Percentiles rank a stretch among this genome's conserved stretches.
phyloP scores from a whole-genome alignment of 2,329 filamentous ascomycete species.

The Aspergillus sp. region DNA sequence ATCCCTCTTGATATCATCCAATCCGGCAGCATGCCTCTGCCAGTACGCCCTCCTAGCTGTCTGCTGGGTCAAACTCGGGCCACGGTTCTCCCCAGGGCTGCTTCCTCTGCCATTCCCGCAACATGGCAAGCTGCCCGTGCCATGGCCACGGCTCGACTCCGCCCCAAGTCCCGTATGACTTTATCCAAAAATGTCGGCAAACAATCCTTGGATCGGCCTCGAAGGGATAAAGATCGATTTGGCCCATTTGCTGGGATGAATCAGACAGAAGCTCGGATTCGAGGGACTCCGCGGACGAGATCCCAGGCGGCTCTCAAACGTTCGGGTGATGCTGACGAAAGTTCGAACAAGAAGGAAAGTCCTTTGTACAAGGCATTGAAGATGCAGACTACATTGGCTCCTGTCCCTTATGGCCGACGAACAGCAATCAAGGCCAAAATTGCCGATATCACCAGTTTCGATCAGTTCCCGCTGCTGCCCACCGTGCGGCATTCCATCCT shows the following conservation, averaged over 20 bases:
- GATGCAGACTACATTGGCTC: conserved; percentile 79
- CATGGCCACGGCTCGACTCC: conserved; percentile 26
- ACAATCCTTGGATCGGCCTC: conserved; percentile 28
- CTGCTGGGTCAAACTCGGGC: conserved; percentile 27
- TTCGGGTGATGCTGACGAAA: conserved; percentile 28
- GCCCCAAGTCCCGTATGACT: conserved; percentile 34
- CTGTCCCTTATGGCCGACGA: conserved; percentile 69
- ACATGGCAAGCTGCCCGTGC: conserved; percentile 27
- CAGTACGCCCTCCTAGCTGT: conserved; percentile 24
- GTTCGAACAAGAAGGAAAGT: conserved; percentile 41
- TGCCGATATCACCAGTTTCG: conserved; percentile 69
- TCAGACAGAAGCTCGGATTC: conserved; percentile 44
- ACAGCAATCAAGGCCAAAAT: conserved; percentile 58
- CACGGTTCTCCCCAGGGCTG: conserved; percentile 4
- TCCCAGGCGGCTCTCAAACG: conserved; percentile 41
- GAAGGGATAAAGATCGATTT: conserved; percentile 38
- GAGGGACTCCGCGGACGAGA: conserved; percentile 31
- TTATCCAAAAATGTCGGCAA: conserved; percentile 29
- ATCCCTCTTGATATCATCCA: conserved; percentile 1
- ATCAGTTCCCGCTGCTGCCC: conserved; percentile 72
- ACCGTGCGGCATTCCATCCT: conserved; percentile 65
- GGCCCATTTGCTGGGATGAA: conserved; percentile 60
- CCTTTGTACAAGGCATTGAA: conserved; percentile 75
- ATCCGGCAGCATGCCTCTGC: conserved; percentile 24
- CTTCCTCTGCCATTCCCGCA: conserved; percentile 9